Conservation (phyloP, 2,329 filamentous ascomycete genomes). For the Aureobasidium sp. region DNA sequence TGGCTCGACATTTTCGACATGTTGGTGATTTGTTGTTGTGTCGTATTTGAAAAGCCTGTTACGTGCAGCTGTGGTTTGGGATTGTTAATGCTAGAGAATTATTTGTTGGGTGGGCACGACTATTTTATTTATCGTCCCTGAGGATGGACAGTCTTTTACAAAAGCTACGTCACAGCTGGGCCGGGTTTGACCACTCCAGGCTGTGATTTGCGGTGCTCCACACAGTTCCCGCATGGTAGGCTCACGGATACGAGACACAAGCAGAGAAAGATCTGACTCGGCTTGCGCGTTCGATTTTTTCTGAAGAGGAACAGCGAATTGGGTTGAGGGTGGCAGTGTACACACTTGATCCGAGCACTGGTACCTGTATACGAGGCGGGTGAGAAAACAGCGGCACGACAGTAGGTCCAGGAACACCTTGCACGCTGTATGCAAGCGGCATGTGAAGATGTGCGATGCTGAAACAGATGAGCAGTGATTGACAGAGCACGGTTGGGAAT, state of each 20-base stretch:
- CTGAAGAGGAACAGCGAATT: background rate
- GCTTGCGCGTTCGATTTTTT: conserved; percentile 5
- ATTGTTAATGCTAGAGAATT: background rate
- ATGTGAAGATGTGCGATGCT: background rate
- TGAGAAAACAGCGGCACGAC: background rate
- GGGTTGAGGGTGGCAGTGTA: conserved; percentile 4
- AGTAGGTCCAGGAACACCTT: background rate
- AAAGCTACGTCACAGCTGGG: conserved; percentile 4
- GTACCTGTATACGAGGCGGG: background rate
- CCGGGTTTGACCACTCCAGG: background rate
- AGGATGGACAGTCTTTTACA: background rate
- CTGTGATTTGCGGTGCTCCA: conserved; percentile 9
- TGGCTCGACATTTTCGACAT: conserved; percentile 13
- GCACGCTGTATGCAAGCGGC: background rate
- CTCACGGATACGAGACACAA: conserved; percentile 11
- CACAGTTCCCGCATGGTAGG: background rate
- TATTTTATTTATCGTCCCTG: background rate
- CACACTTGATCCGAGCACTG: background rate
- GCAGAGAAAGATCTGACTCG: conserved; percentile 10
- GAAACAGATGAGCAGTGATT: conserved; percentile 6
- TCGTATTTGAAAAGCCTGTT: background rate
- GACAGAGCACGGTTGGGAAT: background rate
- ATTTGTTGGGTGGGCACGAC: background rate
- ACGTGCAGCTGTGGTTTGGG: background rate
- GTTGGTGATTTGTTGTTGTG: background rate